Base-by-base conservation (phyloP, 2,329 filamentous ascomycete genomes). In the Trichoderma asperellum region DNA sequence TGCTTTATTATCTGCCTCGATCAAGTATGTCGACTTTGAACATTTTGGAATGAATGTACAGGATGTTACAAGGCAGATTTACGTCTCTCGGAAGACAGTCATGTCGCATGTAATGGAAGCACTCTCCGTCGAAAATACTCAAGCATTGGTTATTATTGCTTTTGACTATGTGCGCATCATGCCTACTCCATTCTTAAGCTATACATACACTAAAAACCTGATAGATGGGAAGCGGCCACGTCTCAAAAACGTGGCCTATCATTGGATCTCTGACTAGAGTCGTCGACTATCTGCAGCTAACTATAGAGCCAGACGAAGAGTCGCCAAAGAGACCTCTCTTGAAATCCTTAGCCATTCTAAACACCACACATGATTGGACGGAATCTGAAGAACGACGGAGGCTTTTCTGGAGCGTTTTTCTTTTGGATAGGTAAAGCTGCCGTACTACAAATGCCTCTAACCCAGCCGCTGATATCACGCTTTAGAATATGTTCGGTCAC, bases 361-460 rank as follows among this genome's bases (percentile, higher is more conserved):
- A 21, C 5, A 57, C 27, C 0, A 73, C 80, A 1, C 71, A 74
- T 3, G 74, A 71, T 34, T 79, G 77, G 77, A 74, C 76, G 0
- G 75, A 79, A 3, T 76, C 78, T 14, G 77, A 79, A 5, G 76
- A 79, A 34, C 69, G 77, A 5, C 69, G 77, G 3, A 70, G 77
- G 8, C 76, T 79, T 0, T 79, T 79, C 57, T 79, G 77, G 77
- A 79, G 73, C 1, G 73, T 79, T 3, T 79, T 79, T 47, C 75
- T 74, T 2, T 58, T 79, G 0, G 77, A 79, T 24, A 75, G 77
- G 77, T 78, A 68, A 34, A 11, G 5, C 10, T 43, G 16, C 14
- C 11, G 21, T 12, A 24, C 37, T 24, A 11, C 10, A 11, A 49
- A 16, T 14, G 18, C 21, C n/a, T 18, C 16, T 16, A 24, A 2